A percentile compares a stretch with the other conserved stretches of the same genome.
phyloP scores from a whole-genome alignment of 495 filamentous ascomycete species.

The Symbiotaphrina buchneri region DNA sequence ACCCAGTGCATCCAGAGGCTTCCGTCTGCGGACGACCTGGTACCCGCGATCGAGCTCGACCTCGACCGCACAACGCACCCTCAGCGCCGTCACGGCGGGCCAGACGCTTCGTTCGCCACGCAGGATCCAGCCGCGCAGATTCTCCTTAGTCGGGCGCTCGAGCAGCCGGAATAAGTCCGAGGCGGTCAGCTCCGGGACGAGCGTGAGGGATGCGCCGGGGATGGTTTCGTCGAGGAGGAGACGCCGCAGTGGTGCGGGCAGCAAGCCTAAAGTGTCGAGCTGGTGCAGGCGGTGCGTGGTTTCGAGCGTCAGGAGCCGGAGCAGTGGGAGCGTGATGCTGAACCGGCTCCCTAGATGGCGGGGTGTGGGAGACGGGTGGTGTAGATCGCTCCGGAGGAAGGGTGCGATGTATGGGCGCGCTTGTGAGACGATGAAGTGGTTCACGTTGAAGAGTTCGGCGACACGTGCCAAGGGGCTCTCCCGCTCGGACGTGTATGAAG shows the following conservation, averaged over 20 bases:
- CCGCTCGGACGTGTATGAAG: slow-evolving; percentile 38
- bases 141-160: slow-evolving; percentile 53
- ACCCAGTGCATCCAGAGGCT: slow-evolving; percentile 24
- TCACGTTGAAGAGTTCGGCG: slow-evolving; percentile 83
- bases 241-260: slow-evolving; percentile 45
- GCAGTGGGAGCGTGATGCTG: slow-evolving; percentile 35
- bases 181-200: slow-evolving; percentile 58
- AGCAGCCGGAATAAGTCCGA: slow-evolving; percentile 54
- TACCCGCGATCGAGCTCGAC: slow-evolving; percentile 69
- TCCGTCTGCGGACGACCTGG: slow-evolving; percentile 44
- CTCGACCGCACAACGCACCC: slow-evolving; percentile 69
- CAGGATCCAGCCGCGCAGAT: slow-evolving; percentile 66
- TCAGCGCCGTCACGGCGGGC: slow-evolving; percentile 72
- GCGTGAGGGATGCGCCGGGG: slow-evolving; percentile 55
- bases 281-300: slow-evolving; percentile 64
- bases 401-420: slow-evolving; percentile 65
- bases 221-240: slow-evolving; percentile 77
- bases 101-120: slow-evolving; percentile 75
- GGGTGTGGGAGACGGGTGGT: slow-evolving; percentile 46
- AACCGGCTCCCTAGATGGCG: slow-evolving; percentile 31
- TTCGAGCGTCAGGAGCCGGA: slow-evolving; percentile 50
- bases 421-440: slow-evolving; percentile 67
- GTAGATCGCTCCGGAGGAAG: slow-evolving; percentile 61
- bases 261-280: slow-evolving; percentile 50
- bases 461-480: slow-evolving; percentile 68